phyloP scores from a whole-genome alignment of 73 alveolate species.

The Paramecium caudatum region DNA sequence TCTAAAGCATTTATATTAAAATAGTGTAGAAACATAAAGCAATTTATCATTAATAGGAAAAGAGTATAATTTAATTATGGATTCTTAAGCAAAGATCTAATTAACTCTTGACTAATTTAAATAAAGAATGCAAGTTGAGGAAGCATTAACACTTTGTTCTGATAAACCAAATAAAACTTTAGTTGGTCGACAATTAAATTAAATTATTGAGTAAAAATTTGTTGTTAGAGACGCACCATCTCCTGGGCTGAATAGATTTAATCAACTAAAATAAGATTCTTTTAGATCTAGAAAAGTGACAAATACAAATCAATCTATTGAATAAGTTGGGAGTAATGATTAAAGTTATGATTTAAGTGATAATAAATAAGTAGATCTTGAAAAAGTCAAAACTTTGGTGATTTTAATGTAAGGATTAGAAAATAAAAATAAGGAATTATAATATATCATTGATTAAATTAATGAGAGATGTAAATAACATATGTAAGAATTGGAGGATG shows the following conservation, averaged over 20 bases:
- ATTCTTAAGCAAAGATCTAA: slow-evolving; percentile 1
- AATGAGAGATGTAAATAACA: slow-evolving; percentile 38
- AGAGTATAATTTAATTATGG: background rate
- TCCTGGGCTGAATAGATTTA: background rate
- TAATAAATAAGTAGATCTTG: slow-evolving; percentile 1
- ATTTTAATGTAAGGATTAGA: slow-evolving; percentile 11
- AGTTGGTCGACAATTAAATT: slow-evolving; percentile 10
- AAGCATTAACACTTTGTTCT: background rate
- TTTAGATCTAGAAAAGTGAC: slow-evolving; percentile 43
- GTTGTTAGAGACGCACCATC: background rate
- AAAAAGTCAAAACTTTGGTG: slow-evolving; percentile 19
- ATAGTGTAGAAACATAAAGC: slow-evolving; percentile 2
- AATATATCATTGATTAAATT: slow-evolving; percentile 38
- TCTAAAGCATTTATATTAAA: background rate
- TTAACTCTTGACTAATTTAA: background rate
- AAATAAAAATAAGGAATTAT: slow-evolving; percentile 7
- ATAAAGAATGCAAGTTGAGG: background rate
- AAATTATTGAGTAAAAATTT: slow-evolving; percentile 44
- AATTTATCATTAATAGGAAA: background rate
- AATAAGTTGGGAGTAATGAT: background rate
- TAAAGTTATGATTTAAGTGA: background rate
- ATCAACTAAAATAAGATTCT: background rate
- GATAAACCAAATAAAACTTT: slow-evolving; percentile 23
- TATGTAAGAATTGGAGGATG: background rate
- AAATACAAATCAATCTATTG: background rate